Conservation (phyloP, 306 rosid species). For the Geum urbanum region DNA sequence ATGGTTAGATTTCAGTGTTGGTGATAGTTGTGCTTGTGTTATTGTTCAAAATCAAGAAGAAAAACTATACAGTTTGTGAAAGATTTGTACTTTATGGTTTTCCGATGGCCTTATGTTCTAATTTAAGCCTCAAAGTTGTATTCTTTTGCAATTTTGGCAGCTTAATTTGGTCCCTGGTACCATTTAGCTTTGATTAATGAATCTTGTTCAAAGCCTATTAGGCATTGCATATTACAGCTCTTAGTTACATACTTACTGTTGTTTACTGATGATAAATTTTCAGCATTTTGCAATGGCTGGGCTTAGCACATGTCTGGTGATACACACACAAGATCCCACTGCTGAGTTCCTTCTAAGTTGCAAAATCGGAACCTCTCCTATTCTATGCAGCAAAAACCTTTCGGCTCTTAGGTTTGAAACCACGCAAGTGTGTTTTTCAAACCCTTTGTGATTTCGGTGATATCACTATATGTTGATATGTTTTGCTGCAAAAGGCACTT, state of each 20-base stretch:
- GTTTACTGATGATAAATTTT: constrained; percentile 19
- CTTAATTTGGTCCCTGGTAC: neutral
- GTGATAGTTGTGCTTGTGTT: neutral
- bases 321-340: constrained; percentile 81
- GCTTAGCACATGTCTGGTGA: constrained; percentile 73
- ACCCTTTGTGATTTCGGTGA: constrained; percentile 7
- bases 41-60: neutral
- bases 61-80: neutral
- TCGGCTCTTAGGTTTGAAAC: constrained; percentile 93
- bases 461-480: neutral
- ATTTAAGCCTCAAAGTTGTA: neutral
- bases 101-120: neutral
- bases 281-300: constrained; percentile 93
- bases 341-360: constrained; percentile 74
- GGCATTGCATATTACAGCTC: no score
- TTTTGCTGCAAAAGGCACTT: constrained; percentile 15
- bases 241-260: neutral
- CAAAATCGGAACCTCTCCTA: constrained; percentile 76
- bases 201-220: constrained; percentile 6
- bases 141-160: neutral
- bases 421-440: constrained; percentile 57
- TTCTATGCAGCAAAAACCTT: constrained; percentile 59
- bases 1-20: neutral
- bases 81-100: neutral
- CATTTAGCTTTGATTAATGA: neutral